phyloP scores from a whole-genome alignment of 1,284 basidiomycete genomes.

The Binderoboletus segoi region DNA sequence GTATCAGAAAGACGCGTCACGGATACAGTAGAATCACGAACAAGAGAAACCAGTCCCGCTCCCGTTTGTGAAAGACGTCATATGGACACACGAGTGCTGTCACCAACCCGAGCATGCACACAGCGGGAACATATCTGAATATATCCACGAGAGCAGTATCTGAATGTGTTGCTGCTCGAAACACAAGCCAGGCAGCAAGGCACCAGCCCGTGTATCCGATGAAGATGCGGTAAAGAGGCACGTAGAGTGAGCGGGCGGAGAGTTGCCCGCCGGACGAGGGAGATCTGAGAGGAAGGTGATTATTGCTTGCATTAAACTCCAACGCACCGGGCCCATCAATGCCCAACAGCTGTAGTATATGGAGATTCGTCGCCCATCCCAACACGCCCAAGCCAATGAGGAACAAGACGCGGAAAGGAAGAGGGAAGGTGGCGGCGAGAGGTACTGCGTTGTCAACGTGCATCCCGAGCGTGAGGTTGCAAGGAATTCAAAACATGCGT shows the following conservation, averaged over 20 bases:
- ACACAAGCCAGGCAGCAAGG: conserved; percentile 66
- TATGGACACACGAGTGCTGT: conserved; percentile 67
- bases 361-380: conserved; percentile 87
- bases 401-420: conserved; percentile 81
- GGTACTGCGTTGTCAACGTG: conserved; percentile 41
- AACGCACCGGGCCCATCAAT: conserved; percentile 75
- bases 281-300: conserved; percentile 29
- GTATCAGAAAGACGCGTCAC: conserved; percentile 6
- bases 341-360: conserved; percentile 74
- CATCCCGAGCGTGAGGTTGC: conserved; percentile 34
- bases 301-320: conserved; percentile 51
- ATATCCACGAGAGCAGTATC: conserved; percentile 64
- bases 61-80: conserved; percentile 63
- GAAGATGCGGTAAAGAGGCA: conserved; percentile 71
- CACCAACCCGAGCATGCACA: conserved; percentile 63
- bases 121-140: conserved; percentile 74
- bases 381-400: conserved; percentile 72
- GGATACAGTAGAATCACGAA: conserved; percentile 43
- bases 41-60: conserved; percentile 77
- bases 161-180: conserved; percentile 58
- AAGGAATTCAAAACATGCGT: conserved; percentile 12
- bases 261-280: conserved; percentile 36
- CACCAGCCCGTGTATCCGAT: conserved; percentile 60
- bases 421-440: conserved; percentile 67
- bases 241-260: conserved; percentile 43